Evolutionary conservation across 225 moss, liverwort and hornwort species (phyloP).

Genomic region (Polytrichum formosum): DNA sequence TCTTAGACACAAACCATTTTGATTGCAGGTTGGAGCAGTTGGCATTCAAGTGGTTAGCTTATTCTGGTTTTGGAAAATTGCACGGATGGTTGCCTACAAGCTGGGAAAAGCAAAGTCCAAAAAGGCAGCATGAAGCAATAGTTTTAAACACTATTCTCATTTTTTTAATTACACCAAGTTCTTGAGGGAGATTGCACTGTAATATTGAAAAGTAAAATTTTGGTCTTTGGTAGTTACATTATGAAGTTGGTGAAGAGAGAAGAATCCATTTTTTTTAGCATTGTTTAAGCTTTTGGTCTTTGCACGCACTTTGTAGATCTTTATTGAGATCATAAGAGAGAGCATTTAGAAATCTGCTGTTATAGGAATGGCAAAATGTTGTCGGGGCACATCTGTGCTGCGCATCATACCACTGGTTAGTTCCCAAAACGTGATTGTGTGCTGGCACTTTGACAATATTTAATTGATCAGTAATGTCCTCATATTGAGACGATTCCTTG

Average conservation of each 20-base stretch:
- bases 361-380: too few relatives aligned
- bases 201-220: too few relatives aligned
- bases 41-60: constrained; percentile 94
- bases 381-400: too few relatives aligned
- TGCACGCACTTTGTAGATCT: constrained; percentile 8
- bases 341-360: too few relatives aligned
- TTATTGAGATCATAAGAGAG: background rate
- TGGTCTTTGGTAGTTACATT: too few relatives aligned
- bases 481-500: too few relatives aligned
- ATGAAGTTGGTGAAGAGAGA: too few relatives aligned
- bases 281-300: background rate
- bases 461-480: too few relatives aligned
- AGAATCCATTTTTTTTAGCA: background rate
- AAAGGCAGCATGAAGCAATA: constrained; percentile 31
- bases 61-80: constrained; percentile 97
- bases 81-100: constrained; percentile 77
- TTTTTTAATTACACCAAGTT: background rate
- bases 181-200: background rate
- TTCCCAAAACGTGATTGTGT: too few relatives aligned
- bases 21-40: constrained; percentile 69
- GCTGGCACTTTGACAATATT: too few relatives aligned
- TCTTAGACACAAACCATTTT: background rate
- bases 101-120: constrained; percentile 45
- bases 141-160: background rate
- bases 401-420: too few relatives aligned